These are phyloP conservation scores for Serendipita sp. DNA, from an alignment of 1,284 basidiomycete genomes.

Conservation along the genomic window DNA sequence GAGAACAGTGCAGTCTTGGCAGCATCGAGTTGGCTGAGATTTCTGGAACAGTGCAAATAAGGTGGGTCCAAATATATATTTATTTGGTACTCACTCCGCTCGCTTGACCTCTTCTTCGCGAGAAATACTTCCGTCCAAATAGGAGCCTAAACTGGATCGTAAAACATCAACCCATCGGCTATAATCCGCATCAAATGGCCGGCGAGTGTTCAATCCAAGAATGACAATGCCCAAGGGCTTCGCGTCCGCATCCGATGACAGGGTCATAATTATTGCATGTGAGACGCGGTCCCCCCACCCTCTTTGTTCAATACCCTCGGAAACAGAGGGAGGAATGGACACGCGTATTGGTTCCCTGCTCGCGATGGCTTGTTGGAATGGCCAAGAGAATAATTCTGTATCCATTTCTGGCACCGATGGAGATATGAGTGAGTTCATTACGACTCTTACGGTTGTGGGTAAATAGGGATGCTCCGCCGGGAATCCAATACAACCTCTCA, in stretches of 20 bases:
- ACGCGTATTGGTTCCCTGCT: conserved; percentile 9
- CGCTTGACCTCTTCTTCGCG: conserved; percentile 17
- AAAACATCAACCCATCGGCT: conserved; percentile 16
- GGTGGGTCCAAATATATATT: background rate
- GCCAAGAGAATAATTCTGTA: conserved; percentile 6
- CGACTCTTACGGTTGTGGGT: background rate
- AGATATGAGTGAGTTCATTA: background rate
- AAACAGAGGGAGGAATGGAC: background rate
- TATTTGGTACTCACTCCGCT: conserved; percentile 14
- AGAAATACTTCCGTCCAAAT: conserved; percentile 15
- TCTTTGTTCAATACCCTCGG: background rate
- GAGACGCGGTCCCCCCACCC: background rate
- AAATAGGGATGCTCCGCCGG: background rate
- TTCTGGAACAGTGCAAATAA: conserved; percentile 9
- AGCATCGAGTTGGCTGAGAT: conserved; percentile 20
- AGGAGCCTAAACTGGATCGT: conserved; percentile 12
- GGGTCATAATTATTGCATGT: background rate
- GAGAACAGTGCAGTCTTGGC: conserved; percentile 23
- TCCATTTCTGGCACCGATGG: background rate
- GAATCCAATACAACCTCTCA: background rate
- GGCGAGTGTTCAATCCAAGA: conserved; percentile 16
- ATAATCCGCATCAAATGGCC: conserved; percentile 17
- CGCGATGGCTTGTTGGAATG: conserved; percentile 11
- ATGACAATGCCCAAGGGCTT: background rate
- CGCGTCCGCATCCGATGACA: background rate